A percentile compares a stretch with the other conserved stretches of the same genome.
phyloP scores from a whole-genome alignment of 371 early-diverging fungal genomes.

The Lichtheimia ornata region DNA sequence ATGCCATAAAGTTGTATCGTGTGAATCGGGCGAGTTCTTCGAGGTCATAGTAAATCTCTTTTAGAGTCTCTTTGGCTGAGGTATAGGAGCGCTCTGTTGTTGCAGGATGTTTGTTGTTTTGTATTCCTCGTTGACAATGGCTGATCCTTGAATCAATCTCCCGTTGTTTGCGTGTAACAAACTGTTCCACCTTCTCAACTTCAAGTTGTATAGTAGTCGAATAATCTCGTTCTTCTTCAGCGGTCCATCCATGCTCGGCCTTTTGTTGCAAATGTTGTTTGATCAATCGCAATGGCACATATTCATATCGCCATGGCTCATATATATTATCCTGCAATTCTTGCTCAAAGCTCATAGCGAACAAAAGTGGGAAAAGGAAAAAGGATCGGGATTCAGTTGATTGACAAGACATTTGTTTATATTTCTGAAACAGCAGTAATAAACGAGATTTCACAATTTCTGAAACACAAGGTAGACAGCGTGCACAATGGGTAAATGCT shows the following conservation, averaged over 20 bases:
- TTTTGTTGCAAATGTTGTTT: constrained; percentile 36
- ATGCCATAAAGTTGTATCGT: constrained; percentile 86
- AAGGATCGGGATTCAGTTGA: too few relatives aligned
- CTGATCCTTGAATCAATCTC: constrained; percentile 73
- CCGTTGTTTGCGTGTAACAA: constrained; percentile 74
- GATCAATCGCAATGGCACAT: constrained; percentile 38
- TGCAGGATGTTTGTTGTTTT: constrained; percentile 17
- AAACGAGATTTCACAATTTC: constrained; percentile 9
- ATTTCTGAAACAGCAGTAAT: too few relatives aligned
- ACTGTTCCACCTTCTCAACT: constrained; percentile 85
- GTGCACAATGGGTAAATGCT: constrained; percentile 52
- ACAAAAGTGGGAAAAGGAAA: background rate
- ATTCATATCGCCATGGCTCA: constrained; percentile 45
- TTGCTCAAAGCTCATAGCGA: constrained; percentile 2
- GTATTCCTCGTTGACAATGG: constrained; percentile 67
- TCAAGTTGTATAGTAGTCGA: constrained; percentile 70
- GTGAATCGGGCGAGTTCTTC: constrained; percentile 85
- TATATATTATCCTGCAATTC: constrained; percentile 21
- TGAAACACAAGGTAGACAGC: constrained; percentile 51
- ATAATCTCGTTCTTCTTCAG: constrained; percentile 75
- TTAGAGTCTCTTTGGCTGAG: constrained; percentile 12
- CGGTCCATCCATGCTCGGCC: constrained; percentile 51
- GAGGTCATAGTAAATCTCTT: constrained; percentile 60
- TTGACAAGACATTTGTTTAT: too few relatives aligned
- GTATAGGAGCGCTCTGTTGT: too few relatives aligned